These are phyloP conservation scores for Diaporthe helianthi DNA, from an alignment of 2,329 filamentous ascomycete species.

Conservation along the genomic window DNA sequence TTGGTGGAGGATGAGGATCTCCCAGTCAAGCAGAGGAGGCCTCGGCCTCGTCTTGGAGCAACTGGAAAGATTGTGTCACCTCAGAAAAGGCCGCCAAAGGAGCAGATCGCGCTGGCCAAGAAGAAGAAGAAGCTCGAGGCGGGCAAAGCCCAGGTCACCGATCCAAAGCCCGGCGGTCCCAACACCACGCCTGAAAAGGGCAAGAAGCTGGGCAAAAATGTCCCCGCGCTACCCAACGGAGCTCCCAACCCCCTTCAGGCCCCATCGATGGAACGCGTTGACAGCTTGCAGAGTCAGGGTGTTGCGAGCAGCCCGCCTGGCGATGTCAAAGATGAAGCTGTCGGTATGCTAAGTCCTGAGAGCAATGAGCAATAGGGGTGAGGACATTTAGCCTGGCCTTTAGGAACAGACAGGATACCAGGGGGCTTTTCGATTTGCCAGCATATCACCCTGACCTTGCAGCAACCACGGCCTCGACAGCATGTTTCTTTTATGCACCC, in stretches of 20 bases:
- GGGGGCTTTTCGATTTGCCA: not conserved
- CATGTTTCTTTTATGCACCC: not conserved
- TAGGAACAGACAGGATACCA: not conserved
- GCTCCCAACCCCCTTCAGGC: conserved; percentile 49
- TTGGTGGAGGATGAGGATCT: conserved; percentile 94
- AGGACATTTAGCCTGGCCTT: not conserved
- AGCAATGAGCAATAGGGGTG: conserved; percentile 63
- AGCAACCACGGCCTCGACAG: not conserved
- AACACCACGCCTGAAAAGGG: conserved; percentile 47
- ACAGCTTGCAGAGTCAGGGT: conserved; percentile 65
- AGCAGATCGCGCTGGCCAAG: conserved; percentile 83
- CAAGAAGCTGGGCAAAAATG: conserved; percentile 59
- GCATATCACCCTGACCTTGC: not conserved
- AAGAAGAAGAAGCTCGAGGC: conserved; percentile 81
- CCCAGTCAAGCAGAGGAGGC: conserved; percentile 87
- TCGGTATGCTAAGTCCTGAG: conserved; percentile 85
- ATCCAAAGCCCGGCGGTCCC: conserved; percentile 46
- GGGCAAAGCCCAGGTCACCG: conserved; percentile 58
- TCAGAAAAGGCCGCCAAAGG: conserved; percentile 81
- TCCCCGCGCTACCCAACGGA: conserved; percentile 46
- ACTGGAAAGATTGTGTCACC: conserved; percentile 88
- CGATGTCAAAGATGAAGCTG: conserved; percentile 64
- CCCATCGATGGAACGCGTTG: conserved; percentile 63
- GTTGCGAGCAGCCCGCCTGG: conserved; percentile 67
- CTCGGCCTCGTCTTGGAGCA: conserved; percentile 67